phyloP scores from a whole-genome alignment of 768 basidiomycete species.

The Ephemerocybe angulata region DNA sequence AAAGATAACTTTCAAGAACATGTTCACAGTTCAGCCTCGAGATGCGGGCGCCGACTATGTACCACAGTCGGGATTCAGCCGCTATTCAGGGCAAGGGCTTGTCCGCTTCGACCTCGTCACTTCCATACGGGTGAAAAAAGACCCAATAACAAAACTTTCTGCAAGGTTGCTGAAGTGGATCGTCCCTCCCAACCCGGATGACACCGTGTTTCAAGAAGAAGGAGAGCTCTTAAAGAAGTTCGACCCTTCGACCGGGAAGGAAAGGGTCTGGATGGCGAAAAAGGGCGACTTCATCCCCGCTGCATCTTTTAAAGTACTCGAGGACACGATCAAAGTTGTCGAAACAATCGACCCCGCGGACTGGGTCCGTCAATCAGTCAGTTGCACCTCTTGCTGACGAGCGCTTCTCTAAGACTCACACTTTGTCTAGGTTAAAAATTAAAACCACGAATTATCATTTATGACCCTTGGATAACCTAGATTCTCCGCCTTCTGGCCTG shows the following conservation, averaged over 20 bases:
- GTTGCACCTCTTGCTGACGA: background rate
- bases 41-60: background rate
- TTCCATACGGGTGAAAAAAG: background rate
- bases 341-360: background rate
- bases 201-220: background rate
- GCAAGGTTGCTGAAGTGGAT: background rate
- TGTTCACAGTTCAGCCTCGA: background rate
- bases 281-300: background rate
- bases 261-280: background rate
- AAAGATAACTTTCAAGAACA: background rate
- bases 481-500: background rate
- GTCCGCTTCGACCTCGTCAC: background rate
- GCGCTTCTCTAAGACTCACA: background rate
- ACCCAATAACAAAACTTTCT: background rate
- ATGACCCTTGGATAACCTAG: background rate
- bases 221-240: constrained; percentile 1
- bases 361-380: no score
- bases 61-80: background rate
- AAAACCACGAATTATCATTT: background rate
- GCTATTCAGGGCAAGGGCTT: background rate
- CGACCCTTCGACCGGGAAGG: background rate
- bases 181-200: background rate
- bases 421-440: background rate
- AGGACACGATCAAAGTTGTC: background rate
- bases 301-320: background rate